phyloP scores from a whole-genome alignment of 1,284 basidiomycete genomes.

The Sporisorium scitamineum region DNA sequence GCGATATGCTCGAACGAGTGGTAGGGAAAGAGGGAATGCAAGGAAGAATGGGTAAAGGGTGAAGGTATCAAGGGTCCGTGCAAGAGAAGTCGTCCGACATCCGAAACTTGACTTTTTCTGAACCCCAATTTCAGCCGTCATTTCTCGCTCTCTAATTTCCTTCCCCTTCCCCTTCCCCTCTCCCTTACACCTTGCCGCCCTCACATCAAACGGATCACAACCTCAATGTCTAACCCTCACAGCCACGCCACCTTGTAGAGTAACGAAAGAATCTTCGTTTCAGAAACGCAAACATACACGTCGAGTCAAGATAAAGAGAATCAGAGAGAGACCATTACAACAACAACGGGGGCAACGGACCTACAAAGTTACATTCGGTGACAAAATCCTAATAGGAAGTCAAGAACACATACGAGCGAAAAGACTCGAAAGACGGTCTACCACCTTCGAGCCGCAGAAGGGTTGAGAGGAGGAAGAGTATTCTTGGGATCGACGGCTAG shows the following conservation, averaged over 20 bases:
- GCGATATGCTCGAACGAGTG: neutral
- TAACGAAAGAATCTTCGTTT: neutral
- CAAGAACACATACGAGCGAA: neutral
- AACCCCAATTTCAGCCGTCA: neutral
- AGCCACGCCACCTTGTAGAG: neutral
- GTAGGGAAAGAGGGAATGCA: neutral
- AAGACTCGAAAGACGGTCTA: neutral
- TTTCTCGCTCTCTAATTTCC: neutral
- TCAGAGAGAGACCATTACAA: slow-evolving; percentile 11
- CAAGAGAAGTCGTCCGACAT: slow-evolving; percentile 12
- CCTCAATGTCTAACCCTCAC: no score
- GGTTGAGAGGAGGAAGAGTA: slow-evolving; percentile 46
- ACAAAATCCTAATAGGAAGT: slow-evolving; percentile 4
- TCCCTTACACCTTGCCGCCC: neutral
- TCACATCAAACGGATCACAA: neutral
- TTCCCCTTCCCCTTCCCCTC: neutral
- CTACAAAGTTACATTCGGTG: slow-evolving; percentile 4
- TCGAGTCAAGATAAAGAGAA: neutral
- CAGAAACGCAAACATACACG: neutral
- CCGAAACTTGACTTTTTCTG: neutral
- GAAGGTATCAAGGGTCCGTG: slow-evolving; percentile 3
- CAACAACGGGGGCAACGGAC: neutral
- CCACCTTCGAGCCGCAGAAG: slow-evolving; percentile 30
- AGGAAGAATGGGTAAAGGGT: neutral
- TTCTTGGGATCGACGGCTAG: slow-evolving; percentile 32